These are phyloP conservation scores for Brassica rapa DNA, from an alignment of 345 rosid species.

Conservation along the genomic window DNA sequence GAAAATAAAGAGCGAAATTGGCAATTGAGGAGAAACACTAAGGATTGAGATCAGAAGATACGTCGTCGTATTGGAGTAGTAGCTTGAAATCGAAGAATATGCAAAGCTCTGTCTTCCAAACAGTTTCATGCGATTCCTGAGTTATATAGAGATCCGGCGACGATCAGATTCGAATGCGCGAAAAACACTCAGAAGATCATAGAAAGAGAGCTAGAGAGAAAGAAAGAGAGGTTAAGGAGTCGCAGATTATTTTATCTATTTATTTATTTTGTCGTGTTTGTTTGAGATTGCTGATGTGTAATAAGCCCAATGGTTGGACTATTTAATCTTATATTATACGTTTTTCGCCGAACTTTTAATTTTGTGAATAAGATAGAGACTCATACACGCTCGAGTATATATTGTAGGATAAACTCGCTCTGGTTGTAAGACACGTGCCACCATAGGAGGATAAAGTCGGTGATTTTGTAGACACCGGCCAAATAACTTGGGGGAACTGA, in stretches of 20 bases:
- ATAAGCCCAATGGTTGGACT: no score
- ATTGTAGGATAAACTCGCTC: background rate
- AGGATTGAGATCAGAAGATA: slow-evolving; percentile 65
- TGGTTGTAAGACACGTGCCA: background rate
- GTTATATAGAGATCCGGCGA: background rate
- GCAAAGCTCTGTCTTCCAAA: slow-evolving; percentile 60
- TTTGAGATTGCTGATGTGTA: slow-evolving; percentile 14
- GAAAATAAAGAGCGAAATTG: slow-evolving; percentile 52
- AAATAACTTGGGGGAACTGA: background rate
- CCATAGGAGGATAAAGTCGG: background rate
- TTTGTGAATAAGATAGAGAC: background rate
- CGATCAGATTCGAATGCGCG: slow-evolving; percentile 16
- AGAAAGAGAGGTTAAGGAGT: slow-evolving; percentile 5
- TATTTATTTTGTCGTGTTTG: slow-evolving; percentile 8
- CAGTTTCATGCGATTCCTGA: slow-evolving; percentile 71
- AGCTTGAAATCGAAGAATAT: slow-evolving; percentile 52
- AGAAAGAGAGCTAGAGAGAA: background rate
- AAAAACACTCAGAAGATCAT: background rate
- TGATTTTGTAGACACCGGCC: background rate
- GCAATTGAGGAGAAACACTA: slow-evolving; percentile 74
- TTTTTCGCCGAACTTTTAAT: background rate
- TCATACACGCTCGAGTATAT: background rate
- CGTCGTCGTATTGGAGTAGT: slow-evolving; percentile 46
- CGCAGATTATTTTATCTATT: slow-evolving; percentile 14
- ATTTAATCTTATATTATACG: background rate